Evolutionary conservation across 2,329 filamentous ascomycete species (phyloP).

Genomic region (Neocucurbitaria cava): DNA sequence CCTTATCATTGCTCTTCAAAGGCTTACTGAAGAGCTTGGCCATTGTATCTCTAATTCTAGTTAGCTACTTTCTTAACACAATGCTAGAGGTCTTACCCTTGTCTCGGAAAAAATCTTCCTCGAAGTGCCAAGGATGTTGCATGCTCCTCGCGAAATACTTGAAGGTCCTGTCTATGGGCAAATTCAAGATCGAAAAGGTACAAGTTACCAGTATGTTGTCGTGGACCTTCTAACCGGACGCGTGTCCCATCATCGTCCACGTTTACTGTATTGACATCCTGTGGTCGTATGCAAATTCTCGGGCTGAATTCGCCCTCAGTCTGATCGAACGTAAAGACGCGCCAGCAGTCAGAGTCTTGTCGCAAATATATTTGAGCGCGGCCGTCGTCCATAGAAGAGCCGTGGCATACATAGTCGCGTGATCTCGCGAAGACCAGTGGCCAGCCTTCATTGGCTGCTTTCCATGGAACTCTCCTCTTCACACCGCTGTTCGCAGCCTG

Average conservation of each 20-base stretch:
- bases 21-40: slow-evolving; percentile 16
- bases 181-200: slow-evolving; percentile 34
- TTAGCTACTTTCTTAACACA: slow-evolving; percentile 1
- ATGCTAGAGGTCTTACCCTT: slow-evolving; percentile 3
- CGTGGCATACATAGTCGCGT: slow-evolving; percentile 7
- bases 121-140: neutral
- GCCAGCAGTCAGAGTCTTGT: slow-evolving; percentile 1
- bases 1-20: slow-evolving; percentile 17
- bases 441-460: slow-evolving; percentile 10
- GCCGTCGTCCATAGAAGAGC: neutral
- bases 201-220: slow-evolving; percentile 4
- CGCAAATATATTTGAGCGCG: slow-evolving; percentile 4
- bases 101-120: neutral
- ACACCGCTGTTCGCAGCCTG: slow-evolving; percentile 1
- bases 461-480: neutral
- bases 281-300: slow-evolving; percentile 8
- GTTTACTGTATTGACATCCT: slow-evolving; percentile 14
- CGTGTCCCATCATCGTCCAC: slow-evolving; percentile 21
- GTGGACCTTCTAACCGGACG: slow-evolving; percentile 29
- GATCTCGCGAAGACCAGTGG: slow-evolving; percentile 26
- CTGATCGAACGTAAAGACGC: slow-evolving; percentile 3
- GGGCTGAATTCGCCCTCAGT: slow-evolving; percentile 1
- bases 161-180: slow-evolving; percentile 9
- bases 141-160: slow-evolving; percentile 11
- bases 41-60: slow-evolving; percentile 16